Evolutionary conservation across 1,139 yeast genomes (phyloP).

Genomic region (Hemisphaericaspora xylanilytica): DNA sequence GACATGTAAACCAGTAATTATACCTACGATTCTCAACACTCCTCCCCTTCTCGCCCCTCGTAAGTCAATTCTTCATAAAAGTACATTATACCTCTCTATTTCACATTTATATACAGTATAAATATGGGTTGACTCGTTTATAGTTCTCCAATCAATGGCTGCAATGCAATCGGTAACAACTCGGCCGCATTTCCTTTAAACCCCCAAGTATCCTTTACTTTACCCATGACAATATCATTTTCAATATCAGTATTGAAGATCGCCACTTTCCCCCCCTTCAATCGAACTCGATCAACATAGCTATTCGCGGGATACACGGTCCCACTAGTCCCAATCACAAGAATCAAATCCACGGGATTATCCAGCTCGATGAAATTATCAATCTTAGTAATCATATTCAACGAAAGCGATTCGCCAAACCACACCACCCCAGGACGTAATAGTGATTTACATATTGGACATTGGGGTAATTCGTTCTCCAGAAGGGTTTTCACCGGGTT

Average conservation of each 20-base stretch:
- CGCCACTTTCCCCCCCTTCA: constrained; percentile 79
- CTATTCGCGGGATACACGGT: constrained; percentile 91
- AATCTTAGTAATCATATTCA: constrained; percentile 57
- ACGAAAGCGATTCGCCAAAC: constrained; percentile 85
- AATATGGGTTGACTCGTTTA: too few species aligned
- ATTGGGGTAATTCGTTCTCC: constrained; percentile 61
- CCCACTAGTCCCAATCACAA: constrained; percentile 85
- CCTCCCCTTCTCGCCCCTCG: too few species aligned
- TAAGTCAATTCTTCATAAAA: too few species aligned
- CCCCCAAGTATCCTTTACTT: constrained; percentile 56
- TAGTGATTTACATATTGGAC: constrained; percentile 64
- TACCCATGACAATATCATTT: constrained; percentile 37
- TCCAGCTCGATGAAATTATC: constrained; percentile 65
- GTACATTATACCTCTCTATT: too few species aligned
- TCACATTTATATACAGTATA: not conserved
- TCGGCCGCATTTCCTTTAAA: constrained; percentile 81
- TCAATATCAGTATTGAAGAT: constrained; percentile 73
- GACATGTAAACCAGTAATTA: too few species aligned
- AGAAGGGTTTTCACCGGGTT: constrained; percentile 47
- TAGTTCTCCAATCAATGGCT: constrained; percentile 41
- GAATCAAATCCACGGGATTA: constrained; percentile 61
- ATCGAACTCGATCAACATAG: constrained; percentile 71
- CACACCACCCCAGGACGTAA: constrained; percentile 89
- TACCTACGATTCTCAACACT: too few species aligned
- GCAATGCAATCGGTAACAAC: constrained; percentile 63